phyloP scores from a whole-genome alignment of 2,329 filamentous ascomycete genomes.

The Xylaria sp. region DNA sequence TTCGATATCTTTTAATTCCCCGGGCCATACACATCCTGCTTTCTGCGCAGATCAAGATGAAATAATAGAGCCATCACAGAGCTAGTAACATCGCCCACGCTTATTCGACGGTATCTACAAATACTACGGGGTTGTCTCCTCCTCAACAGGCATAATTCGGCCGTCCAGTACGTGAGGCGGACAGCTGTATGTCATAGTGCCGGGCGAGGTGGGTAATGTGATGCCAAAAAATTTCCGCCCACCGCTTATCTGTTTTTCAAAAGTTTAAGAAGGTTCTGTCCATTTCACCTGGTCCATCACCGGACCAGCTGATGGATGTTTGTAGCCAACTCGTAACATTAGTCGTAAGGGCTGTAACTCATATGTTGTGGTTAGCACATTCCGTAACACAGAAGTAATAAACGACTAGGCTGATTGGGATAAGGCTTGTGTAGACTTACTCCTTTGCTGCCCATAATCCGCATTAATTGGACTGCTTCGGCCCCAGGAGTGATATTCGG shows the following conservation, averaged over 20 bases:
- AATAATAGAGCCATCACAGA: constrained; percentile 17
- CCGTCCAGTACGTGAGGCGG: neutral
- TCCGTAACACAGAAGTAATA: neutral
- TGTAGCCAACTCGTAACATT: constrained; percentile 85
- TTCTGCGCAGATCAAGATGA: constrained; percentile 13
- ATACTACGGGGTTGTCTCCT: neutral
- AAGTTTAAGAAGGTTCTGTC: constrained; percentile 74
- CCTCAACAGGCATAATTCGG: neutral
- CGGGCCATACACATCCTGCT: constrained; percentile 18
- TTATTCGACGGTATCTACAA: constrained; percentile 19
- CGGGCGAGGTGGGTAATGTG: neutral
- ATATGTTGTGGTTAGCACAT: constrained; percentile 20
- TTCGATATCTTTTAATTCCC: constrained; percentile 9
- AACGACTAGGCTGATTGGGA: neutral
- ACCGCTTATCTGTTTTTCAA: constrained; percentile 27
- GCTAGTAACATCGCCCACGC: constrained; percentile 11
- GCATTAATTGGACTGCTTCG: constrained; percentile 92
- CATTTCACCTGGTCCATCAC: constrained; percentile 96
- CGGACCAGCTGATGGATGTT: constrained; percentile 74
- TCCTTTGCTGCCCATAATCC: constrained; percentile 83
- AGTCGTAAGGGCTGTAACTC: constrained; percentile 78
- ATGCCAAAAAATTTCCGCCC: neutral
- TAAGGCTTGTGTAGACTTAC: constrained; percentile 67
- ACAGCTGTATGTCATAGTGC: neutral
- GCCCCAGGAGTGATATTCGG: constrained; percentile 79